phyloP scores from a whole-genome alignment of 2,329 filamentous ascomycete genomes.

The Cercospora brassicicola region DNA sequence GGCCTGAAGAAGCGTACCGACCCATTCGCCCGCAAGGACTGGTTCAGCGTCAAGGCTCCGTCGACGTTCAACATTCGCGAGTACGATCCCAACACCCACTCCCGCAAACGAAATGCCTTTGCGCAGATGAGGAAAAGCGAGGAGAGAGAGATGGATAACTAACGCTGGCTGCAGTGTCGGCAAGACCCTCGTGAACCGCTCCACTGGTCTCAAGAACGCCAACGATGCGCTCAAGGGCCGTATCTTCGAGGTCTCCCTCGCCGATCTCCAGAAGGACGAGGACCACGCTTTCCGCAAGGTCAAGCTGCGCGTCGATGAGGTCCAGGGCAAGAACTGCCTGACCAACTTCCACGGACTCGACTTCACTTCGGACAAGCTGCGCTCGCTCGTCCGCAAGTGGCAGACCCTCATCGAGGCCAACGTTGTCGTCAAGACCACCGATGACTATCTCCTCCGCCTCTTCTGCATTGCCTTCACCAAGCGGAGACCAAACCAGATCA shows the following conservation, averaged over 20 bases:
- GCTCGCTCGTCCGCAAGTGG: constrained; percentile 99
- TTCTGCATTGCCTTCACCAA: constrained; percentile 99
- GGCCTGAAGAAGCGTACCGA: constrained; percentile 99
- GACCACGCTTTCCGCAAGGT: constrained; percentile 99
- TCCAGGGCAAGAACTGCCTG: constrained; percentile 99
- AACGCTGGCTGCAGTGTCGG: constrained; percentile 71
- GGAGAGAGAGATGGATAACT: constrained; percentile 29
- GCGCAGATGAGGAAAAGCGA: constrained; percentile 10
- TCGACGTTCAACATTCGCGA: constrained; percentile 95
- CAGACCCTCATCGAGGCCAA: constrained; percentile 99
- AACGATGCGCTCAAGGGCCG: constrained; percentile 98
- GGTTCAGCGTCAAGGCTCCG: constrained; percentile 98
- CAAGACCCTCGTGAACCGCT: constrained; percentile 99
- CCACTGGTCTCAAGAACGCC: constrained; percentile 99
- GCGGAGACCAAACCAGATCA: constrained; percentile 98
- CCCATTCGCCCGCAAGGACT: constrained; percentile 97
- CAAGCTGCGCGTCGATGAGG: constrained; percentile 96
- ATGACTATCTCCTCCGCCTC: constrained; percentile 98
- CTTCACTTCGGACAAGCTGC: constrained; percentile 99
- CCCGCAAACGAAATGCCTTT: constrained; percentile 16
- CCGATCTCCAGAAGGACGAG: constrained; percentile 99
- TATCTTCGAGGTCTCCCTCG: constrained; percentile 97
- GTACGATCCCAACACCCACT: constrained; percentile 60
- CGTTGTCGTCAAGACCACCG: constrained; percentile 99
- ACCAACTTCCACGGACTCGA: constrained; percentile 99